Conservation (phyloP, 2,329 filamentous ascomycete species). For the Aureobasidium uvarum region DNA sequence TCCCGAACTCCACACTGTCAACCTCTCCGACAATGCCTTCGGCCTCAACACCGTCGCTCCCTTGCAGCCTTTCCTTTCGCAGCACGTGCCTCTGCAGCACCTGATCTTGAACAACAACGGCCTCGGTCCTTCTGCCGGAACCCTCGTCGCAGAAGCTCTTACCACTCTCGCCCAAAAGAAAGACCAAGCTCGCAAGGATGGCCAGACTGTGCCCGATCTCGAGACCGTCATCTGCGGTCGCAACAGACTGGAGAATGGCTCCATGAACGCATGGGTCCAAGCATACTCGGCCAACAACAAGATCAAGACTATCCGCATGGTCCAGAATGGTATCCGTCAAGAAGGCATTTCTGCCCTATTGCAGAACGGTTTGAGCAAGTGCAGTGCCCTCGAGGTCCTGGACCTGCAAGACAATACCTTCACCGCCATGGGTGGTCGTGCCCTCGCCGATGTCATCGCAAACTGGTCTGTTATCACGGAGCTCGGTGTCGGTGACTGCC, state of each 20-base stretch:
- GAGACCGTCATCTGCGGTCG: conserved; percentile 98
- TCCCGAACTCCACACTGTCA: conserved; percentile 82
- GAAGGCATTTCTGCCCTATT: conserved; percentile 85
- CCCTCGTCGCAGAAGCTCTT: conserved; percentile 83
- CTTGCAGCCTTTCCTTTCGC: conserved; percentile 84
- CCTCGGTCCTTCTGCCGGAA: conserved; percentile 85
- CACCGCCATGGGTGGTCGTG: conserved; percentile 73
- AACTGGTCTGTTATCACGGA: conserved; percentile 76
- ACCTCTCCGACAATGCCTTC: conserved; percentile 97
- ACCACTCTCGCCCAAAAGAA: conserved; percentile 81
- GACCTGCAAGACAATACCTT: conserved; percentile 99
- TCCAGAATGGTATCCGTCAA: conserved; percentile 94
- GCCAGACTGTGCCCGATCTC: conserved; percentile 71
- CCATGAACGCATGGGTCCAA: conserved; percentile 92
- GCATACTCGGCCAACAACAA: conserved; percentile 77
- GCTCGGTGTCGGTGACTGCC: conserved; percentile 83
- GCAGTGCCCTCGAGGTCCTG: conserved; percentile 67
- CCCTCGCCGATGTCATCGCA: conserved; percentile 70
- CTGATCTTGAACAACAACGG: conserved; percentile 98
- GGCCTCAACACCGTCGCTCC: conserved; percentile 93
- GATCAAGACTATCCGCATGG: conserved; percentile 89
- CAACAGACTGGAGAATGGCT: conserved; percentile 92
- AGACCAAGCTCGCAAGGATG: conserved; percentile 68
- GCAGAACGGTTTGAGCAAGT: conserved; percentile 71
- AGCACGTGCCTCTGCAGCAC: conserved; percentile 86